A percentile compares a stretch with the other conserved stretches of the same genome.
phyloP scores from a whole-genome alignment of 1,284 basidiomycete species.

The Athelia psychrophila region DNA sequence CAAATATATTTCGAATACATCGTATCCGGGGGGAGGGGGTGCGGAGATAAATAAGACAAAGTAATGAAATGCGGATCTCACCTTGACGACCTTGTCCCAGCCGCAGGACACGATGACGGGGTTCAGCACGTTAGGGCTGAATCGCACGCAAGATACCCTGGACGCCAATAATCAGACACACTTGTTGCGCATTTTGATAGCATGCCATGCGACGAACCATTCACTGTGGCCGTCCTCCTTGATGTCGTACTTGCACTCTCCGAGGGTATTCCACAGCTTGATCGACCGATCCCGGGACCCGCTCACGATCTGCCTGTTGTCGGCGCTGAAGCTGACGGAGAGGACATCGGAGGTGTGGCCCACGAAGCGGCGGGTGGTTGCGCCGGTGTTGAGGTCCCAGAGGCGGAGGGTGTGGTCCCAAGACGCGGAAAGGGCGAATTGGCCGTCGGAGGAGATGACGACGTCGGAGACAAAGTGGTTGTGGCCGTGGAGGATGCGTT shows the following conservation, averaged over 20 bases:
- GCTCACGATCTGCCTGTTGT: conserved; percentile 98
- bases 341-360: conserved; percentile 98
- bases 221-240: conserved; percentile 97
- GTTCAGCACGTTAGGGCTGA: conserved; percentile 98
- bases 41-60: not conserved
- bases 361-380: conserved; percentile 94
- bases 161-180: conserved; percentile 8
- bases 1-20: conserved; percentile 54
- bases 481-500: conserved; percentile 97
- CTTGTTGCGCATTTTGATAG: conserved; percentile 1
- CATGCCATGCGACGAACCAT: conserved; percentile 58
- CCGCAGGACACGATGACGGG: conserved; percentile 99
- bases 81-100: conserved; percentile 99
- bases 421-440: conserved; percentile 98
- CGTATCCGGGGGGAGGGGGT: not conserved
- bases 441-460: conserved; percentile 97
- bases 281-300: conserved; percentile 96
- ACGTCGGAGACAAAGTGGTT: conserved; percentile 99
- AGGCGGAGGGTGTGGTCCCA: conserved; percentile 99
- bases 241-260: conserved; percentile 99
- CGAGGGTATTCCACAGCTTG: conserved; percentile 99
- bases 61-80: conserved; percentile 40
- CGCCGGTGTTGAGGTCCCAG: conserved; percentile 97
- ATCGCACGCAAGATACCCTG: conserved; percentile 99
- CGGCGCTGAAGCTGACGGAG: conserved; percentile 96